Conservation (phyloP, 352 stramenopile species). For the Thraustotheca clavata region DNA sequence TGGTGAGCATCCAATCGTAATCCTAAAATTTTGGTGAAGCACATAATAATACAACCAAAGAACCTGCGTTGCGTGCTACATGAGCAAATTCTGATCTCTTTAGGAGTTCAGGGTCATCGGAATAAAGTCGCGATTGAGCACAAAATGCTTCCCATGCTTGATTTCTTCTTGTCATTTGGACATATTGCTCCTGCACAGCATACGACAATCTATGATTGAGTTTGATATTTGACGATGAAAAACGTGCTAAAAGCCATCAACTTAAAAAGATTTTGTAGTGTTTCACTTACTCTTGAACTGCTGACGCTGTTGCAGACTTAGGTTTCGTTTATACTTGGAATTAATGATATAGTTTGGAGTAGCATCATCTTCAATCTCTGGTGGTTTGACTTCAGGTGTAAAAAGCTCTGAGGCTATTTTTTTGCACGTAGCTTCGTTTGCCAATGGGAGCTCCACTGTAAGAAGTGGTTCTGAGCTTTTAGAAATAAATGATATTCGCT, state of each 20-base stretch:
- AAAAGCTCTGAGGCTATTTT: slow-evolving; percentile 12
- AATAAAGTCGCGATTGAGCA: slow-evolving; percentile 5
- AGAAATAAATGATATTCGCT: neutral
- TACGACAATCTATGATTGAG: slow-evolving; percentile 13
- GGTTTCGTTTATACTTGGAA: slow-evolving; percentile 17
- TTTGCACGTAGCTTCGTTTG: slow-evolving; percentile 8
- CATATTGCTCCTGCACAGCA: slow-evolving; percentile 19
- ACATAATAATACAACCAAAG: neutral
- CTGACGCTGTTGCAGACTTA: slow-evolving; percentile 5
- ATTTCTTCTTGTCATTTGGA: slow-evolving; percentile 17
- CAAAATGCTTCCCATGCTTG: slow-evolving; percentile 18
- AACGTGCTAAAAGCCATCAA: too few relatives aligned
- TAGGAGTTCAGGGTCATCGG: slow-evolving; percentile 14
- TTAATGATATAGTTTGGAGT: neutral
- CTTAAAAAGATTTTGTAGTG: neutral
- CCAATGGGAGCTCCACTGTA: slow-evolving; percentile 9
- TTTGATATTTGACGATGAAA: neutral
- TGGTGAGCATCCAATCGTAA: neutral
- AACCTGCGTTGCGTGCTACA: neutral
- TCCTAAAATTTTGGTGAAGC: neutral
- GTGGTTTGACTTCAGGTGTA: slow-evolving; percentile 6
- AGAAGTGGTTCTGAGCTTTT: too few relatives aligned
- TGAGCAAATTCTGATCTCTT: slow-evolving; percentile 12
- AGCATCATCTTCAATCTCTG: neutral
- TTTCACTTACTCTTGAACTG: slow-evolving; percentile 13